A percentile compares a stretch with the other conserved stretches of the same genome.
Conservation (phyloP, 176 grass and related monocot genomes). For the Zoysia japonica region DNA sequence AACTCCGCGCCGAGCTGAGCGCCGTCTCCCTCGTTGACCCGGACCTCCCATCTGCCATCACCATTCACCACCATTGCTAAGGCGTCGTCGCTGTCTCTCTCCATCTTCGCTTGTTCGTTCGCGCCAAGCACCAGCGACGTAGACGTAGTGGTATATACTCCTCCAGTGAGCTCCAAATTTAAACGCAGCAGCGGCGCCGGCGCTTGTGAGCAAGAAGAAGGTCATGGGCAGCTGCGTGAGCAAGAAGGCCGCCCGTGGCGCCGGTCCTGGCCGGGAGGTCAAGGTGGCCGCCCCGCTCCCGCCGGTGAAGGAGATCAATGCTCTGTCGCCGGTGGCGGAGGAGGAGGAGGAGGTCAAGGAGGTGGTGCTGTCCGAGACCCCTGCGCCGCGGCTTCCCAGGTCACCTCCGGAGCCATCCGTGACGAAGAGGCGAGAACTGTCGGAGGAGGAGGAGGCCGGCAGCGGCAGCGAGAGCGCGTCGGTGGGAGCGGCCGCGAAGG, state of each 20-base stretch:
- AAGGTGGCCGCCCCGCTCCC: constrained; percentile 11
- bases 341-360: constrained; percentile 63
- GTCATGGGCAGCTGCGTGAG: constrained; percentile 68
- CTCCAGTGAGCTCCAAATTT: too few species aligned
- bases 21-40: constrained; percentile 21
- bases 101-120: not conserved
- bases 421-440: not conserved
- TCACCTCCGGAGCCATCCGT: constrained; percentile 15
- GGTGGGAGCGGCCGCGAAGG: not conserved
- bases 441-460: constrained; percentile 13
- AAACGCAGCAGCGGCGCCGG: too few species aligned
- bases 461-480: constrained; percentile 34
- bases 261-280: not conserved
- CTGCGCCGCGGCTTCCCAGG: constrained; percentile 9
- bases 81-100: not conserved
- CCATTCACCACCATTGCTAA: not conserved
- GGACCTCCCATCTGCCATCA: not conserved
- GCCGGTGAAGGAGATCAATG: constrained; percentile 27
- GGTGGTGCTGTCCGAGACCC: constrained; percentile 61
- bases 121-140: not conserved
- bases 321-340: constrained; percentile 27
- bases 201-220: not conserved
- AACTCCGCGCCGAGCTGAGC: not conserved
- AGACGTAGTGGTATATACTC: too few species aligned
- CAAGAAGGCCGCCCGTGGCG: constrained; percentile 48